phyloP scores from a whole-genome alignment of 2,329 filamentous ascomycete genomes.

The Seiridium unicorne region DNA sequence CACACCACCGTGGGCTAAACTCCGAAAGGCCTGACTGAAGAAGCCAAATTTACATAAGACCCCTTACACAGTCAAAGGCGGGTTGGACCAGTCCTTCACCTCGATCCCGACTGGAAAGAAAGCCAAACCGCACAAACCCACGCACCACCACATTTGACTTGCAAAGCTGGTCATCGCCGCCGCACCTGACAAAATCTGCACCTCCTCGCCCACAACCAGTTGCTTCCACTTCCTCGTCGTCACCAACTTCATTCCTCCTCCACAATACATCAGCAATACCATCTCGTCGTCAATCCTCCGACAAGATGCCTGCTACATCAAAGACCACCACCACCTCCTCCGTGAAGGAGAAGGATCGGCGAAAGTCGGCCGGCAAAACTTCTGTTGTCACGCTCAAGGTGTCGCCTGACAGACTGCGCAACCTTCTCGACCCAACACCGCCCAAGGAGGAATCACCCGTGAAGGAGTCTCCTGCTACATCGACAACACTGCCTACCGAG shows the following conservation, averaged over 20 bases:
- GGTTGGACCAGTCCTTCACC: slow-evolving; percentile 4
- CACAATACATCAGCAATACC: neutral
- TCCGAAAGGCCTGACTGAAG: slow-evolving; percentile 3
- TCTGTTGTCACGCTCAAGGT: slow-evolving; percentile 50
- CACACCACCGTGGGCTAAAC: slow-evolving; percentile 10
- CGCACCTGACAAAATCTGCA: slow-evolving; percentile 6
- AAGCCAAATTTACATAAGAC: slow-evolving; percentile 10
- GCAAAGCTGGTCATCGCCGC: slow-evolving; percentile 6
- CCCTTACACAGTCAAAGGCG: slow-evolving; percentile 6
- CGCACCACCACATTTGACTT: neutral
- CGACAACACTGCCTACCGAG: slow-evolving; percentile 34
- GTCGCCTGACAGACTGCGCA: slow-evolving; percentile 47
- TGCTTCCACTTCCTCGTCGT: slow-evolving; percentile 1
- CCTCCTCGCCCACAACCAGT: slow-evolving; percentile 1
- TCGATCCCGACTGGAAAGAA: neutral
- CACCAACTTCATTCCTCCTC: slow-evolving; percentile 1
- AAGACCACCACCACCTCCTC: slow-evolving; percentile 30
- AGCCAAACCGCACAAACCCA: neutral
- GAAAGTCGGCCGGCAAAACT: slow-evolving; percentile 33
- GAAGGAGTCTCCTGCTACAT: slow-evolving; percentile 46
- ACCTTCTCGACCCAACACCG: slow-evolving; percentile 43
- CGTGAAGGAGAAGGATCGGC: slow-evolving; percentile 42
- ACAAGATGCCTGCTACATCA: slow-evolving; percentile 33
- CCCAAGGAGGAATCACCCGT: slow-evolving; percentile 42
- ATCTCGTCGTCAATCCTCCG: neutral